Evolutionary conservation across 2,329 filamentous ascomycete species (phyloP), one percentile per base, ranked within the genome.

Genomic region (Colletotrichum zoysiae): DNA sequence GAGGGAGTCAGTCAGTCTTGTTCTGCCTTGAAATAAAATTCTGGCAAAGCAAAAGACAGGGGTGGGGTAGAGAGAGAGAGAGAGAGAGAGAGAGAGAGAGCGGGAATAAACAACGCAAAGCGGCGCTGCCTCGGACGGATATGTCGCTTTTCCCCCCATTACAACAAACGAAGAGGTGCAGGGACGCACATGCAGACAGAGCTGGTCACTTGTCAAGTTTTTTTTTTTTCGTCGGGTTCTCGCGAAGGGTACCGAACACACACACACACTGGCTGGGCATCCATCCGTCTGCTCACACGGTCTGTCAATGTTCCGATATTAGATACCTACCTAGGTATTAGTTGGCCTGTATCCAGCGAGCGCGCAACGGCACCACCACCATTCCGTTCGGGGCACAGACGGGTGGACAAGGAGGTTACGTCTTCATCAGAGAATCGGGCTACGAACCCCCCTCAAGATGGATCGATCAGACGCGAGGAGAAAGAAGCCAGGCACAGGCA

Each of bases 181-280:
- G 46, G 46, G 23, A 59, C 38, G 48, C 33, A 55, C 64, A 57
- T 67, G 50, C 50, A 67, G 44, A 40, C 50, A 67, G 44, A 40
- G 40, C 23, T 48, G 51, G 65, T 69, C 69, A 69, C 65, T 71
- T 71, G 69, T 69, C 65, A 55, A 59, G 23, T 71, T 63, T 66
- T 71, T 58, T 60, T 63, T 66, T 71, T 58, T 60, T 44, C 35
- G 65, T 48, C 66, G 67, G 61, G 50, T 65, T 53, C 48, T 65
- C 67, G 65, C 65, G 50, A 68, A 68, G 44, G 58, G 65, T 48
- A 69, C 51, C 65, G 53, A 69, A 57, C 16, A 56, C 64, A 57
- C 16, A 57, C 16, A 56, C 64, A 57, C 16, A 56, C 64, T 18
- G 40, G 63, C 56, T 56, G 63, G 33, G 55, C 38, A 18, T 51